phyloP scores from a whole-genome alignment of 257 asterid species.

The Knoxia roxburghii region DNA sequence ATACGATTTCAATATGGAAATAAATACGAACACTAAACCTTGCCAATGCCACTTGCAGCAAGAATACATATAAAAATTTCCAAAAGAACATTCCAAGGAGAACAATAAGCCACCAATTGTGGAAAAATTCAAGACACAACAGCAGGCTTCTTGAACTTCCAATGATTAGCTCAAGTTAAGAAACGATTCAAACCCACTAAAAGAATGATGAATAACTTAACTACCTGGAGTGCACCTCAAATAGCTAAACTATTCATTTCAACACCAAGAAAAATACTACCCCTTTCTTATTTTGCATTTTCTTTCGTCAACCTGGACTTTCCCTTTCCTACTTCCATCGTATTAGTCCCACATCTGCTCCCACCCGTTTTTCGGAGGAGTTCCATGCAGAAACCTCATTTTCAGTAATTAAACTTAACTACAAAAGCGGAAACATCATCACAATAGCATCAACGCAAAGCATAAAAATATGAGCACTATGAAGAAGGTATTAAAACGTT shows the following conservation, averaged over 20 bases:
- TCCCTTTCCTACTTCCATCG: not conserved
- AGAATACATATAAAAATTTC: not conserved
- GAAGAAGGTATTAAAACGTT: too few species aligned
- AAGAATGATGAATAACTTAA: not conserved
- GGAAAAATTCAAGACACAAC: not conserved
- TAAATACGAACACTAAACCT: not conserved
- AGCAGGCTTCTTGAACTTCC: not conserved
- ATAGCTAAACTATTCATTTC: not conserved
- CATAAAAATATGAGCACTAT: too few species aligned
- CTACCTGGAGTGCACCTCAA: not conserved
- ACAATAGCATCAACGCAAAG: too few species aligned
- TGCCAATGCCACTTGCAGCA: not conserved
- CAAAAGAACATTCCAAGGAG: not conserved
- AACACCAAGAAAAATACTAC: not conserved
- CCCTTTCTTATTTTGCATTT: not conserved
- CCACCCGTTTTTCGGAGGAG: not conserved
- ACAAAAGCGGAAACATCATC: too few species aligned
- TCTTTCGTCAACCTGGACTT: not conserved
- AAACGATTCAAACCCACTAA: not conserved
- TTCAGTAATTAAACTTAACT: not conserved
- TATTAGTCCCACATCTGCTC: not conserved
- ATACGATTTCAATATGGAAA: not conserved
- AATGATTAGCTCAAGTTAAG: not conserved
- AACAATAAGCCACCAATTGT: not conserved
- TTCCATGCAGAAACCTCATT: not conserved